Base-by-base conservation (phyloP, 306 rosid species). In the Fragaria vesca region DNA sequence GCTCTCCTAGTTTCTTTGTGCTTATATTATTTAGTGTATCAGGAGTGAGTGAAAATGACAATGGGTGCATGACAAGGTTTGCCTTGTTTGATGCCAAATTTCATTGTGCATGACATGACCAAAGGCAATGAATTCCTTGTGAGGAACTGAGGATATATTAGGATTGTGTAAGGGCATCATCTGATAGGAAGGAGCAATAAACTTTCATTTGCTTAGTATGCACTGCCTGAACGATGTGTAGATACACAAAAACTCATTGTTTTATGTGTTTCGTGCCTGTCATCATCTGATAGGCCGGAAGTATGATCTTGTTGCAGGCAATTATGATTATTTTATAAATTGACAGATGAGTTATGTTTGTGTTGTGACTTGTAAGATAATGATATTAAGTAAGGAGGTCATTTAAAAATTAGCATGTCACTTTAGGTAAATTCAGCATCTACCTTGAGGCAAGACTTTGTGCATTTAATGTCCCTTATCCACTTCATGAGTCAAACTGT, bases 1-100 rank as follows among this genome's bases (percentile, higher is more conserved):
- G 78, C 28, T 71, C 66, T 45, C 61, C 45, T 71, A 74, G 30
- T 80, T 83, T 68, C 28, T 77, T 84, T 75, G 28, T 71, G 40
- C 65, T 48, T 9, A 2, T 61, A 24, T 63, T 21, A 17, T 60
- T 11, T 47, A 72, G 3, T 67, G 73, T 11, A 36, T 73, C 38
- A 47, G 57, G 63, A 65, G 78, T 61, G 74, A 65, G 76, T 70
- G 34, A 60, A 12, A 61, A 26, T 51, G 50, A 50, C 26, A 61
- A 10, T 21, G 30, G 72, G 51, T 42, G 5, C 15, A 42, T 67
- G 10, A 67, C 21, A 38, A 40, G 50, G 20, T 8, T 40, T 20
- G 4, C 28, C 48, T 8, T 66, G 48, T 32, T 66, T 66, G 28
- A 18, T 66, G 26, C 48, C 48, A 18, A 36, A 20, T 66, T 66